Evolutionary conservation across 345 rosid genomes (phyloP).

Genomic region (Eucalyptus curtisii): DNA sequence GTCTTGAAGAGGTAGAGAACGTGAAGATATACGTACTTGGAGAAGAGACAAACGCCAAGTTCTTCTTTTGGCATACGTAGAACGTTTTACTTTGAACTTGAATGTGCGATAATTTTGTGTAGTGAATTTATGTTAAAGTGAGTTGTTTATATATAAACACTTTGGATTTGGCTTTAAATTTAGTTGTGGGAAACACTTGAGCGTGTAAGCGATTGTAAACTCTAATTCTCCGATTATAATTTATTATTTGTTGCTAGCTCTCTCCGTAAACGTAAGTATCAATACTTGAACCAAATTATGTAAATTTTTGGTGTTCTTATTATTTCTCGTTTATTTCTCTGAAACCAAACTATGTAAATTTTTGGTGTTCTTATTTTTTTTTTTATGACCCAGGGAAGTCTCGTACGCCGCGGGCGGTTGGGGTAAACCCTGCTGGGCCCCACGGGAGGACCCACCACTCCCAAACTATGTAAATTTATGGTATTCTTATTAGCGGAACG

Average conservation of each 20-base stretch:
- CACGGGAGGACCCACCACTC: too few species aligned
- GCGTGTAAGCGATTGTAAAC: accelerated
- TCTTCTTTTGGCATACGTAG: accelerated
- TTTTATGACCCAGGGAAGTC: too few species aligned
- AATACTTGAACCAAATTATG: accelerated
- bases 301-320: accelerated
- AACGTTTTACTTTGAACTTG: accelerated
- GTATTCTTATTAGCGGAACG: too few species aligned
- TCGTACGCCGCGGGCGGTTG: too few species aligned
- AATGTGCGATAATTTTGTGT: too few species aligned
- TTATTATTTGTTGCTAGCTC: accelerated
- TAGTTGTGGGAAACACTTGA: accelerated
- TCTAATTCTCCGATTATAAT: accelerated
- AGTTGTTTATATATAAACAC: accelerated
- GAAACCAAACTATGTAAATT: too few species aligned
- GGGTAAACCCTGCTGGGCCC: too few species aligned
- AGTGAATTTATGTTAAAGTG: accelerated
- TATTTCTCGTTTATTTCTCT: accelerated
- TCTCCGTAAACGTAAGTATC: accelerated
- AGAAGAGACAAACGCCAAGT: accelerated
- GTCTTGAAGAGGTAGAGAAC: too few species aligned
- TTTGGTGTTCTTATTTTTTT: too few species aligned
- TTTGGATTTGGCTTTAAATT: accelerated
- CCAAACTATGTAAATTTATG: too few species aligned
- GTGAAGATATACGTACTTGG: accelerated